These are phyloP conservation scores for Garcia nutans DNA, from an alignment of 345 rosid species.

Conservation along the genomic window DNA sequence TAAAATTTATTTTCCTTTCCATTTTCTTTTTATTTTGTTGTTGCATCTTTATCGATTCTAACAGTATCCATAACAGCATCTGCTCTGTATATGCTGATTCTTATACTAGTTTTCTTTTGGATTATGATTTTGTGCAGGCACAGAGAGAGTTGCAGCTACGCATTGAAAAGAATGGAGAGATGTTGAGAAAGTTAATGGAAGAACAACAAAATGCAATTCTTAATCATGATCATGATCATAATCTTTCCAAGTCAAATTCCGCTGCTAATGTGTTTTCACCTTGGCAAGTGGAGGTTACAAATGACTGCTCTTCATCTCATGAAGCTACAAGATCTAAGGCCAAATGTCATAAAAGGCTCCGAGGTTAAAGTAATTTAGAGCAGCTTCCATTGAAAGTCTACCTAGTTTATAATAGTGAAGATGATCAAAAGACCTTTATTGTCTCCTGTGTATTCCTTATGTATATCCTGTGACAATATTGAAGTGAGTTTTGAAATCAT, in stretches of 20 bases:
- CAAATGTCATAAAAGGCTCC: neutral
- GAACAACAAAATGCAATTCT: slow-evolving; percentile 20
- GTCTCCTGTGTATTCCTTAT: neutral
- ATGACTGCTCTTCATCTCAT: neutral
- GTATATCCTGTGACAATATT: neutral
- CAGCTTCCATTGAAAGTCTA: too few species aligned
- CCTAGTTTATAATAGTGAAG: too few species aligned
- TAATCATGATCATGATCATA: neutral
- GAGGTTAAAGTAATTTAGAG: neutral
- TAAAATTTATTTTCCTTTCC: too few species aligned
- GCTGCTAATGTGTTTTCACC: neutral
- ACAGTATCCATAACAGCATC: too few species aligned
- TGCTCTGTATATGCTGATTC: too few species aligned
- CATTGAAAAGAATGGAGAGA: slow-evolving; percentile 31
- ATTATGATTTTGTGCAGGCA: slow-evolving; percentile 17
- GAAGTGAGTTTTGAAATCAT: too few species aligned
- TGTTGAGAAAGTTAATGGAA: slow-evolving; percentile 31
- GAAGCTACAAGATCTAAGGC: neutral
- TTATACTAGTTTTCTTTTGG: neutral
- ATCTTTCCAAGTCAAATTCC: neutral
- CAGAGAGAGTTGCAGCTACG: slow-evolving; percentile 34
- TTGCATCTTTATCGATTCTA: too few species aligned
- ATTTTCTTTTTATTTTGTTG: too few species aligned
- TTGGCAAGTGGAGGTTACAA: neutral
- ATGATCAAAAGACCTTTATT: neutral